Evolutionary conservation across 352 stramenopile genomes (phyloP).

Genomic region (Globisporangium paroecandrum): DNA sequence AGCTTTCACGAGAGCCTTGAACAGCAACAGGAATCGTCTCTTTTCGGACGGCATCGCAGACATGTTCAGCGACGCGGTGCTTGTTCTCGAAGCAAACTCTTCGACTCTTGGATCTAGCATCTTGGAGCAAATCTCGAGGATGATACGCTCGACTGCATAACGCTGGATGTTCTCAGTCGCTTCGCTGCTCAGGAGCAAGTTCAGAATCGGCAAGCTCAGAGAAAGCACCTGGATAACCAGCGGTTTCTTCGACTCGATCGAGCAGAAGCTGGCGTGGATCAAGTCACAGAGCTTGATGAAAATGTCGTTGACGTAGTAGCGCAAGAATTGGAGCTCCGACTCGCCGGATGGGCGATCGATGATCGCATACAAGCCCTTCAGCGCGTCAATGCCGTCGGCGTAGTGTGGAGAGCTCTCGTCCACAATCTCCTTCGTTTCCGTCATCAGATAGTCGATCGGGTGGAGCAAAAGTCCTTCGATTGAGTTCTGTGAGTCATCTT

Average conservation of each 20-base stretch:
- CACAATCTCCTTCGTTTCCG: constrained; percentile 59
- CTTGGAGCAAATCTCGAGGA: constrained; percentile 73
- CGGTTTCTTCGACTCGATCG: constrained; percentile 54
- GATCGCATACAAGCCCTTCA: constrained; percentile 81
- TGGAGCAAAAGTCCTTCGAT: constrained; percentile 59
- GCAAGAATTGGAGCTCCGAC: constrained; percentile 62
- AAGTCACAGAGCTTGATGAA: constrained; percentile 67
- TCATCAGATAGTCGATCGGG: constrained; percentile 67
- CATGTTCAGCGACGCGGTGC: constrained; percentile 34
- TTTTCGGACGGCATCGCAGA: constrained; percentile 42
- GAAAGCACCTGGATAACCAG: constrained; percentile 70
- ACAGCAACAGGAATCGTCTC: constrained; percentile 64
- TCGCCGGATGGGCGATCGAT: constrained; percentile 53
- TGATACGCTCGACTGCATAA: constrained; percentile 69
- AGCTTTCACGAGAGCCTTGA: constrained; percentile 67
- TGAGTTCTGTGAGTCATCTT: constrained; percentile 5
- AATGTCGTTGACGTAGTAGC: constrained; percentile 79
- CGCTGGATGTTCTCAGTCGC: constrained; percentile 63
- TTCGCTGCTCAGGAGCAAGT: constrained; percentile 53
- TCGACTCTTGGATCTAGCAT: constrained; percentile 71
- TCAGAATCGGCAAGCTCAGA: constrained; percentile 67
- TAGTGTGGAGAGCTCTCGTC: constrained; percentile 48
- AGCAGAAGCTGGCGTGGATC: constrained; percentile 70
- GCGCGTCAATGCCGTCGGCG: constrained; percentile 59
- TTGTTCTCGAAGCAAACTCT: constrained; percentile 43